phyloP scores from a whole-genome alignment of 768 basidiomycete species.

The Psilocybe tampanensis region DNA sequence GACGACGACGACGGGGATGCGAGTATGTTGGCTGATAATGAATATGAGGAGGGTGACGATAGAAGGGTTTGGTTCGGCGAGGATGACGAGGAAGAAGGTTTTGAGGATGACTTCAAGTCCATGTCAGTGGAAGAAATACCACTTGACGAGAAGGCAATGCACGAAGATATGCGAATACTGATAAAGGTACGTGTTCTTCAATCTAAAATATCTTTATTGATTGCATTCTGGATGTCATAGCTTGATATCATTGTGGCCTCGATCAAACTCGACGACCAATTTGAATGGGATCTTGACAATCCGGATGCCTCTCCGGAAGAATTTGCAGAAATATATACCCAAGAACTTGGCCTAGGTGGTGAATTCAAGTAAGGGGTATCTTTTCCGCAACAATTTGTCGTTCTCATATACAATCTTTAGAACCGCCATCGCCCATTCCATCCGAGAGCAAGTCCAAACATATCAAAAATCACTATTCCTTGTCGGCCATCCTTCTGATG shows the following conservation, averaged over 20 bases:
- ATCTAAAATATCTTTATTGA: conserved; percentile 8
- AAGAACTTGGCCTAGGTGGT: conserved; percentile 85
- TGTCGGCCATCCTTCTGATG: conserved; percentile 85
- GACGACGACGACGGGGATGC: conserved; percentile 26
- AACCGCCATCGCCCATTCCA: conserved; percentile 93
- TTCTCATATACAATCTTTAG: conserved; percentile 38
- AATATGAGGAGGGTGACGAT: conserved; percentile 1
- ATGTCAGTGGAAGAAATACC: conserved; percentile 63
- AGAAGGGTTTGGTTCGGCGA: conserved; percentile 22
- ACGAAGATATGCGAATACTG: conserved; percentile 89
- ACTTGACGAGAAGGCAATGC: conserved; percentile 62
- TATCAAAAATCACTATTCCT: conserved; percentile 93
- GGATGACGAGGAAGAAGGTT: conserved; percentile 38
- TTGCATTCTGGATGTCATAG: conserved; percentile 38
- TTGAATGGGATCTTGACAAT: conserved; percentile 96
- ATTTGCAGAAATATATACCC: conserved; percentile 85
- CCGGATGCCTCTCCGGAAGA: conserved; percentile 82
- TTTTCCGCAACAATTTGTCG: neutral
- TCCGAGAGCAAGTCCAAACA: conserved; percentile 91
- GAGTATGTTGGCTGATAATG: conserved; percentile 24
- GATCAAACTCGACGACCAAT: conserved; percentile 93
- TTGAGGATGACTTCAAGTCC: conserved; percentile 35
- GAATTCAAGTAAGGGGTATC: conserved; percentile 80
- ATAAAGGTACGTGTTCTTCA: conserved; percentile 72
- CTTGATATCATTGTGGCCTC: conserved; percentile 94